These are phyloP conservation scores for Pichia sp. DNA, from an alignment of 1,139 yeast species.

Conservation along the genomic window DNA sequence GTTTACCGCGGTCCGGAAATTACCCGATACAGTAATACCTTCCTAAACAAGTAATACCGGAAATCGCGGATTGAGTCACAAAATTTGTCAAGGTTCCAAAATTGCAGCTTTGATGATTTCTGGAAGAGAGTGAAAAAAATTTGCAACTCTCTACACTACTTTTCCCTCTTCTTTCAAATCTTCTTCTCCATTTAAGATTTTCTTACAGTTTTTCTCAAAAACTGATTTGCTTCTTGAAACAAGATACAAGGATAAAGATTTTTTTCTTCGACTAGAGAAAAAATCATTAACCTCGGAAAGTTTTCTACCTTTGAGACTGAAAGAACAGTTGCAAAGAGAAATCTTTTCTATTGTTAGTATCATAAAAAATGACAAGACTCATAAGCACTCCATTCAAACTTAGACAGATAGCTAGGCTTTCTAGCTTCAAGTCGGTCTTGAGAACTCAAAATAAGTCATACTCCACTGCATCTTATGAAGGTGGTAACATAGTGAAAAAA, in stretches of 20 bases:
- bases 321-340: background rate
- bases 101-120: background rate
- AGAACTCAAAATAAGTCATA: constrained; percentile 24
- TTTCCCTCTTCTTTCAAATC: background rate
- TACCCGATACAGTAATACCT: constrained; percentile 14
- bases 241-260: background rate
- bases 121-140: constrained; percentile 8
- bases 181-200: background rate
- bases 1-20: constrained; percentile 22
- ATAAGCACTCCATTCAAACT: constrained; percentile 10
- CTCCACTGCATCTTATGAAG: constrained; percentile 41
- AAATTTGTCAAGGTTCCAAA: background rate
- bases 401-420: constrained; percentile 15
- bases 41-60: constrained; percentile 26
- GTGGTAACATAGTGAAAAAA: constrained; percentile 49
- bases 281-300: background rate
- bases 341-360: background rate
- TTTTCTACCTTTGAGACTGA: background rate
- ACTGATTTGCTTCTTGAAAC: background rate
- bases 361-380: constrained; percentile 13
- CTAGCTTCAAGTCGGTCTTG: constrained; percentile 5
- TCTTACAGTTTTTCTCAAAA: background rate
- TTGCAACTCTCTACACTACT: constrained; percentile 1
- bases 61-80: constrained; percentile 29
- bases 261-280: background rate